Conservation (phyloP, 2,329 filamentous ascomycete genomes). For the Fusarium secorum region DNA sequence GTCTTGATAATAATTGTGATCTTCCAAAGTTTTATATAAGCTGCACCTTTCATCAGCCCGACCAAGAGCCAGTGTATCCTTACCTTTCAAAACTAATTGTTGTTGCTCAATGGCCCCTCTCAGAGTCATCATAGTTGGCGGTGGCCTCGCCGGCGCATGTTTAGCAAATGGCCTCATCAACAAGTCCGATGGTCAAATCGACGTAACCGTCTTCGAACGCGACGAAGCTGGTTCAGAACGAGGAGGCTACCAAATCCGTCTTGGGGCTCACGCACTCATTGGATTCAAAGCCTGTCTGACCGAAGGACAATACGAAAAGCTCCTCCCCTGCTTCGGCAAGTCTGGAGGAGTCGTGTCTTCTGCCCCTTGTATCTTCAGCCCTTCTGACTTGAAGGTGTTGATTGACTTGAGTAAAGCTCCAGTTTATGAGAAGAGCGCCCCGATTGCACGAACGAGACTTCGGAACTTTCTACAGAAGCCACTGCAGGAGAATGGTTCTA, state of each 20-base stretch:
- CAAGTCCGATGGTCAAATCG: neutral
- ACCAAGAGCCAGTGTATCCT: too few species aligned
- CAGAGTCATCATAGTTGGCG: neutral
- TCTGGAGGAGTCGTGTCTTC: neutral
- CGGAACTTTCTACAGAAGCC: neutral
- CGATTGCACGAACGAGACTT: accelerated
- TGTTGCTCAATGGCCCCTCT: neutral
- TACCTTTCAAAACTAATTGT: neutral
- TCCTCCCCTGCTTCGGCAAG: accelerated
- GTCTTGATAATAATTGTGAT: accelerated
- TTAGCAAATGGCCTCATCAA: neutral
- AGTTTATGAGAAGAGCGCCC: neutral
- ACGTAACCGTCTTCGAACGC: neutral
- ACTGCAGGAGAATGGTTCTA: accelerated
- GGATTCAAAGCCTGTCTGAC: neutral
- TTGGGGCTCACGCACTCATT: accelerated
- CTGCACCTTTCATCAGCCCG: accelerated
- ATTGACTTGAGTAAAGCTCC: neutral
- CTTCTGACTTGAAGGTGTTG: neutral
- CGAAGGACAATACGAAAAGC: neutral
- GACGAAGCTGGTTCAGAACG: neutral
- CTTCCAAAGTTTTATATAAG: accelerated
- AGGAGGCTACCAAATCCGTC: neutral
- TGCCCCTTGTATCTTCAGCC: neutral
- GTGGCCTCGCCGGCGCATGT: neutral